phyloP scores from a whole-genome alignment of 768 basidiomycete species.

The Macrolepiota fuliginosa region DNA sequence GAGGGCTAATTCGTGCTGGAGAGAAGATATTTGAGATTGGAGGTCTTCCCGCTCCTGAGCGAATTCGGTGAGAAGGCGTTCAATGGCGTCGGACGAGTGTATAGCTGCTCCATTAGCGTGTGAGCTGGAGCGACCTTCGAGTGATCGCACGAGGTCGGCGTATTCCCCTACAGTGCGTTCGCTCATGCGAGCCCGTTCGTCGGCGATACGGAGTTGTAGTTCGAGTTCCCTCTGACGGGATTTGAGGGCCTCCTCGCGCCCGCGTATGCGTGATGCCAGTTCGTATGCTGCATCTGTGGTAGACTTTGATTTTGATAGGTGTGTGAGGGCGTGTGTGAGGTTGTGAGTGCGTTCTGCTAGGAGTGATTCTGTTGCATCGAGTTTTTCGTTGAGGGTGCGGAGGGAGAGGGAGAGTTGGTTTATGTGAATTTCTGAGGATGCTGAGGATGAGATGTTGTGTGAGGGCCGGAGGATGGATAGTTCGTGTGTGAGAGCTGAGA shows the following conservation, averaged over 20 bases:
- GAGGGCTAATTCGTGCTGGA: constrained; percentile 42
- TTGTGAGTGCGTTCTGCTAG: constrained; percentile 48
- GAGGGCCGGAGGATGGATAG: constrained; percentile 49
- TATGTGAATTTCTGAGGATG: constrained; percentile 29
- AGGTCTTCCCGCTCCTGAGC: constrained; percentile 44
- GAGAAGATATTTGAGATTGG: constrained; percentile 37
- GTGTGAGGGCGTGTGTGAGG: constrained; percentile 40
- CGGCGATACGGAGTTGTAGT: constrained; percentile 40
- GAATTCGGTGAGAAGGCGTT: constrained; percentile 48
- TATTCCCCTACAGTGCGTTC: constrained; percentile 72
- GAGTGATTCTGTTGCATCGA: constrained; percentile 56
- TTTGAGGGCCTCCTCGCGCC: constrained; percentile 51
- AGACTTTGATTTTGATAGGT: constrained; percentile 39
- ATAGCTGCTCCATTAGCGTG: constrained; percentile 1
- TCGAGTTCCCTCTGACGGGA: constrained; percentile 49
- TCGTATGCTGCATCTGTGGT: constrained; percentile 52
- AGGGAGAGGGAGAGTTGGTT: constrained; percentile 66
- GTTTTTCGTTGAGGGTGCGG: constrained; percentile 66
- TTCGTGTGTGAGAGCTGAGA: constrained; percentile 54
- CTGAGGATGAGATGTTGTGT: constrained; percentile 25
- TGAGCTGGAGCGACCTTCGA: constrained; percentile 43
- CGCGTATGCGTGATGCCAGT: constrained; percentile 50
- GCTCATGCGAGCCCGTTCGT: constrained; percentile 59
- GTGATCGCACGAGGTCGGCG: constrained; percentile 65
- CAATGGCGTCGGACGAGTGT: constrained; percentile 30